Evolutionary conservation across 1,284 basidiomycete species (phyloP).

Genomic region (Gymnopus androsaceus): DNA sequence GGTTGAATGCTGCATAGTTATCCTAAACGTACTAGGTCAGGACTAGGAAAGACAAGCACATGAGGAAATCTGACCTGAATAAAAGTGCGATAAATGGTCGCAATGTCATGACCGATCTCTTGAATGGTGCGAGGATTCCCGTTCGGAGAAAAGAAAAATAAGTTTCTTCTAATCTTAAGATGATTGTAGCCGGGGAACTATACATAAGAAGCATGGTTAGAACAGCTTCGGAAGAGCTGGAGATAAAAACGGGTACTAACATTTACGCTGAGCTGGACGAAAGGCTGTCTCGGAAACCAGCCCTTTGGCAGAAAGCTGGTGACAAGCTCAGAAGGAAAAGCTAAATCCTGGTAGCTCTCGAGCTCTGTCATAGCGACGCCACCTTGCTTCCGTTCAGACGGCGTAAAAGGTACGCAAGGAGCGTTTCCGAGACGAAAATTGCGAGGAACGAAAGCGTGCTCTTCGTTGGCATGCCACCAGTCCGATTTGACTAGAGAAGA

Average conservation of each 20-base stretch:
- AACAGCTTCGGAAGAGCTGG: not conserved
- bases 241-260: not conserved
- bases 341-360: not conserved
- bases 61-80: not conserved
- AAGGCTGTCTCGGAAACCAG: not conserved
- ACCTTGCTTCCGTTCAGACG: not conserved
- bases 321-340: not conserved
- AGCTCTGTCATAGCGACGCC: slow-evolving; percentile 9
- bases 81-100: not conserved
- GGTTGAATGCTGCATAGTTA: not conserved
- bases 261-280: not conserved
- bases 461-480: slow-evolving; percentile 1
- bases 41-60: not conserved
- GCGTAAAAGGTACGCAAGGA: not conserved
- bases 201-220: not conserved
- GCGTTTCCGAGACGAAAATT: not conserved
- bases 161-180: not conserved
- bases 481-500: slow-evolving; percentile 2
- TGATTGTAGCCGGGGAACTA: slow-evolving; percentile 4
- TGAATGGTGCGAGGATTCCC: not conserved
- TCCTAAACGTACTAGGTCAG: not conserved
- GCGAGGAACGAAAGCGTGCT: not conserved
- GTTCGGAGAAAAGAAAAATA: not conserved
- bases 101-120: slow-evolving; percentile 3
- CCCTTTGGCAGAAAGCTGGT: not conserved